Evolutionary conservation across 345 rosid species (phyloP), one percentile per base, ranked within the genome.

Genomic region (Erysimum cheiranthoides): DNA sequence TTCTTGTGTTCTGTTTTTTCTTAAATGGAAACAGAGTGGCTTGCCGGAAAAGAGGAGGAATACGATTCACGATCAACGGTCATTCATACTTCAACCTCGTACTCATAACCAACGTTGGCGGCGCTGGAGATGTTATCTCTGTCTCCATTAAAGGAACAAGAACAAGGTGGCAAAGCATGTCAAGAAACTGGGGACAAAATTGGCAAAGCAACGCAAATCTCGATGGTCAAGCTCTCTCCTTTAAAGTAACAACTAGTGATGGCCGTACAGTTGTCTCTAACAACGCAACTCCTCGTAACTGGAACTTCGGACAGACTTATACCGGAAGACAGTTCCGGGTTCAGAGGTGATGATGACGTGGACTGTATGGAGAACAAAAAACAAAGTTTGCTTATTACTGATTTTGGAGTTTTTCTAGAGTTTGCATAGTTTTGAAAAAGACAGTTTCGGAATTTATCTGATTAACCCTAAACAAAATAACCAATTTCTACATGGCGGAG

Each of bases 1-100:
- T 56, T 10, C 1, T 35, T 35, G 27, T 32, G 66, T 28, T 57
- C 36, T 42, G 21, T 47, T 59, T 8, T 61, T 18, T 13, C 6
- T 4, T 32, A 32, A 4, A 13, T 58, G 35, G 57, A 39, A 75
- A 73, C 80, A 87, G 91, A 82, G 87, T 85, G 62, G 52, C 81
- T 28, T 87, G 91, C 52, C 54, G 13, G 73, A 87, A 75, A 79
- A 82, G 11, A 28, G 87, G 85, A 18, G 89, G 89, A 21, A 79
- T 87, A 34, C 46, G 89, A 46, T 87, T 87, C 77, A 87, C 91
- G 35, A 66, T 87, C 62, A 87, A 87, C 47, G 91, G 91, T n/a
- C 91, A 87, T 54, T 82, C 89, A 5, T 87, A 85, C 79, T 87
- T 87, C 83, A 87, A 87, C 76, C 87, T 87, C 14, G 85, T 85